phyloP scores from a whole-genome alignment of 257 asterid species.

The Solanum piurae region DNA sequence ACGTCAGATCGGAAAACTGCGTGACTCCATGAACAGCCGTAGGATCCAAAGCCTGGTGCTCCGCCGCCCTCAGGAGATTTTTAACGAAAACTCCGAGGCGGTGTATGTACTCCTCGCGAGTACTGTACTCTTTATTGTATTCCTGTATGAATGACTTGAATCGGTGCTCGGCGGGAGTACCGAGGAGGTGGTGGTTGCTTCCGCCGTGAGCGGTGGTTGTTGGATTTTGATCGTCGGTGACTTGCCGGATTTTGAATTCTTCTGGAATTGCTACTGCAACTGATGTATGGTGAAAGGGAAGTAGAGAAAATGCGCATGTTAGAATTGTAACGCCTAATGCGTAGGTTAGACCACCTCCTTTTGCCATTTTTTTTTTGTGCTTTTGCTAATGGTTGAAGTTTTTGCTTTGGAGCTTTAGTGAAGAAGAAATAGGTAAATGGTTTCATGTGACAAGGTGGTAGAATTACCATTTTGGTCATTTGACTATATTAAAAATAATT shows the following conservation, averaged over 20 bases:
- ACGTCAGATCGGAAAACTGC: constrained; percentile 58
- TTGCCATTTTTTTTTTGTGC: constrained; percentile 13
- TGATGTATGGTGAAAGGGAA: background rate
- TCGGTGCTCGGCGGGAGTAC: constrained; percentile 49
- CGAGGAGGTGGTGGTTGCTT: constrained; percentile 29
- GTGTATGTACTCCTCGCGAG: constrained; percentile 64
- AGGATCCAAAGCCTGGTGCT: constrained; percentile 89
- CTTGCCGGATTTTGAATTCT: constrained; percentile 51
- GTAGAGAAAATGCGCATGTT: constrained; percentile 31
- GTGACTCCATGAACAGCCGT: constrained; percentile 80
- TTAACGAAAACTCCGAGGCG: constrained; percentile 69
- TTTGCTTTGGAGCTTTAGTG: background rate
- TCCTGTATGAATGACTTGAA: constrained; percentile 54
- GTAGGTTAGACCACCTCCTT: constrained; percentile 30
- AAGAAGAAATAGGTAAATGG: background rate
- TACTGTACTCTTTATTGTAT: constrained; percentile 45
- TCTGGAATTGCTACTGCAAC: background rate
- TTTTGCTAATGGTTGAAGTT: background rate
- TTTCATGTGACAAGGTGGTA: background rate
- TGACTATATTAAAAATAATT: background rate
- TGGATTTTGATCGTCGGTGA: constrained; percentile 25
- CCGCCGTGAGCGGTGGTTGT: background rate
- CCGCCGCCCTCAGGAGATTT: constrained; percentile 64
- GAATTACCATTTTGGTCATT: background rate
- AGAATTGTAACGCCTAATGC: constrained; percentile 18